Percentiles rank a stretch among this genome's conserved stretches.
Conservation (phyloP, 257 asterid genomes). For the Solanum chiquidenum region DNA sequence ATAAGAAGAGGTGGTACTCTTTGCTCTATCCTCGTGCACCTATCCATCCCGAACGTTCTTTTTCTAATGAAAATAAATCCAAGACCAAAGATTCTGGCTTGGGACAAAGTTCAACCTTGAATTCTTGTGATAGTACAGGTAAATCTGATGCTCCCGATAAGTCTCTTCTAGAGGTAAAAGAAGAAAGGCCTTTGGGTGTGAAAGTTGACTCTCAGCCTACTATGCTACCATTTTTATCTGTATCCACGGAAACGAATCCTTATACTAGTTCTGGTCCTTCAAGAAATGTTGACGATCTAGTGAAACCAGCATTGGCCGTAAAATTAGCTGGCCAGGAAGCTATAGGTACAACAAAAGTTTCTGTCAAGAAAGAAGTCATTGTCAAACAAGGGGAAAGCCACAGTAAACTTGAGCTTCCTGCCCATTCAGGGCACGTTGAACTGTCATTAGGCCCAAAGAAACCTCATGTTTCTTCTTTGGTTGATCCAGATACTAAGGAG, state of each 20-base stretch:
- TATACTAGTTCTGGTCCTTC: constrained; percentile 10
- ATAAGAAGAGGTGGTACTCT: constrained; percentile 62
- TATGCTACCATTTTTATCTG: constrained; percentile 8
- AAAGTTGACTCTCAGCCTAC: constrained; percentile 6
- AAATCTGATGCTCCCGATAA: constrained; percentile 21
- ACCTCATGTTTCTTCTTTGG: constrained; percentile 13
- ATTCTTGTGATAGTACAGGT: constrained; percentile 7
- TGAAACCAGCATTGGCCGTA: constrained; percentile 9
- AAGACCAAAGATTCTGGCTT: constrained; percentile 11
- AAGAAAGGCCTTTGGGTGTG: constrained; percentile 10
- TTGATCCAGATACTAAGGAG: constrained; percentile 6
- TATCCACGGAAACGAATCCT: constrained; percentile 12
- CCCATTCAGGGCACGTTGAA: constrained; percentile 21
- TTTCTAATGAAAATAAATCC: constrained; percentile 9
- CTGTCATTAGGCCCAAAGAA: constrained; percentile 33
- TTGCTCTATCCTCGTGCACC: constrained; percentile 36
- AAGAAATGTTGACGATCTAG: constrained; percentile 8
- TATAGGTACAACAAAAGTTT: constrained; percentile 4
- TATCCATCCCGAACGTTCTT: constrained; percentile 23
- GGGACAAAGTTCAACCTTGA: constrained; percentile 9
- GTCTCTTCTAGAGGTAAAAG: constrained; percentile 14
- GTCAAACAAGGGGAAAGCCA: constrained; percentile 21
- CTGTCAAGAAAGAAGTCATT: constrained; percentile 29
- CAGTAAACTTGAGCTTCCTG: constrained; percentile 13
- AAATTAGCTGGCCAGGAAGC: constrained; percentile 11